These are phyloP conservation scores for Phanerochaete carnosa DNA, from an alignment of 768 basidiomycete species.

Conservation along the genomic window DNA sequence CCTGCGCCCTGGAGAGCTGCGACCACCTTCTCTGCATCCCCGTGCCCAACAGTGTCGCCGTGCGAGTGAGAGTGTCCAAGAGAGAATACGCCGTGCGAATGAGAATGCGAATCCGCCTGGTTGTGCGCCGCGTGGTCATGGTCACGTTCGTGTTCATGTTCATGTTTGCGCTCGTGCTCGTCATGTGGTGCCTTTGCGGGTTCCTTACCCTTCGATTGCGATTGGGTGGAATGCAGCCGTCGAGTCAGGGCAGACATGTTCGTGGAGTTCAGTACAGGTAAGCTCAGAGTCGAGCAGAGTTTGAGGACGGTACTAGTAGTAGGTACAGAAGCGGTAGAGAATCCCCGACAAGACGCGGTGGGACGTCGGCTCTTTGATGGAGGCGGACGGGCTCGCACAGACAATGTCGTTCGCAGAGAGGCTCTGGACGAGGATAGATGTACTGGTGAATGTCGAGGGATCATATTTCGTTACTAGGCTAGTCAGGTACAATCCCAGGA, in stretches of 20 bases:
- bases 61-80: slow-evolving; percentile 61
- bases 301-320: background rate
- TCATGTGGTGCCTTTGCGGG: slow-evolving; percentile 5
- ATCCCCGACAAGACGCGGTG: background rate
- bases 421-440: background rate
- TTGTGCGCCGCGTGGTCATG: slow-evolving; percentile 37
- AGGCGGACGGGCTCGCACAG: background rate
- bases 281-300: background rate
- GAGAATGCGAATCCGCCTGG: slow-evolving; percentile 56
- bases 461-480: background rate
- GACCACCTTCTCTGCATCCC: slow-evolving; percentile 64
- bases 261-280: background rate
- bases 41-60: slow-evolving; percentile 47
- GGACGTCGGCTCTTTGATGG: background rate
- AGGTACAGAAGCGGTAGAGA: background rate
- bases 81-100: slow-evolving; percentile 51
- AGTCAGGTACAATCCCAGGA: background rate
- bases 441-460: background rate
- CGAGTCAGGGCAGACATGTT: slow-evolving; percentile 8
- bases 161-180: slow-evolving; percentile 12
- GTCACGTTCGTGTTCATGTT: slow-evolving; percentile 27
- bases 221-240: slow-evolving; percentile 10
- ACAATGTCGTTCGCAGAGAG: background rate
- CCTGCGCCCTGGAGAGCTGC: slow-evolving; percentile 65
- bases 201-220: slow-evolving; percentile 24